Evolutionary conservation across 768 basidiomycete genomes (phyloP).

Genomic region (Crassisporium funariophilum): DNA sequence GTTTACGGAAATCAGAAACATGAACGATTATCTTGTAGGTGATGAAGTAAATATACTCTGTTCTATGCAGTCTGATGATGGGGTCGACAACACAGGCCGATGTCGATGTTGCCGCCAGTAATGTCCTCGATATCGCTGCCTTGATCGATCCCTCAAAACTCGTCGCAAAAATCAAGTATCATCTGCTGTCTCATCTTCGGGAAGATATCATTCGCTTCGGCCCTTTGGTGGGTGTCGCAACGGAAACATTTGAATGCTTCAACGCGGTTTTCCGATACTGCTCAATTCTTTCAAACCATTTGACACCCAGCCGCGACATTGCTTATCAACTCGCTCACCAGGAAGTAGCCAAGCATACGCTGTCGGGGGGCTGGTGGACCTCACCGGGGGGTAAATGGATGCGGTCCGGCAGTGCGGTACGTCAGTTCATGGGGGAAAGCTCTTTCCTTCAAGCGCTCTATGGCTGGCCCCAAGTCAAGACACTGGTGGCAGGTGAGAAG

Average conservation of each 20-base stretch:
- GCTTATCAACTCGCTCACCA: conserved; percentile 24
- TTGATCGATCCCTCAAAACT: conserved; percentile 33
- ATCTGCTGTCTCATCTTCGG: conserved; percentile 29
- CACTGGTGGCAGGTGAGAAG: too few relatives aligned
- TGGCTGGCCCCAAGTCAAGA: too few relatives aligned
- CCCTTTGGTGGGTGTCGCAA: conserved; percentile 27
- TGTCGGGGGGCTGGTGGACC: background rate
- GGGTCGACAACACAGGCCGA: conserved; percentile 22
- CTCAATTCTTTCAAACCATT: conserved; percentile 38
- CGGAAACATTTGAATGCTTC: conserved; percentile 36
- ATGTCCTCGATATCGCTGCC: conserved; percentile 34
- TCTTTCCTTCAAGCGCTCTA: too few relatives aligned
- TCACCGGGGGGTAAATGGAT: background rate
- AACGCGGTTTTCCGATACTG: conserved; percentile 39
- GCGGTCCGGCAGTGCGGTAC: too few relatives aligned
- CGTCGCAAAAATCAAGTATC: conserved; percentile 32
- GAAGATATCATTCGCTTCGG: conserved; percentile 31
- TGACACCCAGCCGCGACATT: conserved; percentile 38
- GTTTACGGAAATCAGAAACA: conserved; percentile 38
- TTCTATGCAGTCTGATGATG: background rate
- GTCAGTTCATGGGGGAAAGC: too few relatives aligned
- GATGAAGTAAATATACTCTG: background rate
- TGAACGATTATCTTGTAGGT: conserved; percentile 31
- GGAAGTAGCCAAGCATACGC: background rate
- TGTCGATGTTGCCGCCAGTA: conserved; percentile 26